These are phyloP conservation scores for Xylariaceae sp. DNA, from an alignment of 2,329 filamentous ascomycete species.

Conservation along the genomic window DNA sequence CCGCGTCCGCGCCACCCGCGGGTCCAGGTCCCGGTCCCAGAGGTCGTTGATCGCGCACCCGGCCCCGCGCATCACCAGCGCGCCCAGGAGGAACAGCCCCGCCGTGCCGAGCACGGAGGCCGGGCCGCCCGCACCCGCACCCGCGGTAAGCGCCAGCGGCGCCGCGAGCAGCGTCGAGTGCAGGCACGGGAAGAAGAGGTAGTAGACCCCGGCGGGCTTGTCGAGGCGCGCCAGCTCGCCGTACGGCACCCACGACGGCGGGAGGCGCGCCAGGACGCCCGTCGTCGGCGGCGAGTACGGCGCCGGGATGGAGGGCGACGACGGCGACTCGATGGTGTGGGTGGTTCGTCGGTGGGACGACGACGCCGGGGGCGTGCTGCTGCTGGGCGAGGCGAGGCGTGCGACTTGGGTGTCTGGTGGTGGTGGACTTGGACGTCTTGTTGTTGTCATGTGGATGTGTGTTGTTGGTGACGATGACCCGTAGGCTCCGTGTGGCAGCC, in stretches of 20 bases:
- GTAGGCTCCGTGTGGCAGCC: no score
- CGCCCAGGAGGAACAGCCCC: constrained; percentile 65
- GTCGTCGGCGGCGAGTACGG: constrained; percentile 62
- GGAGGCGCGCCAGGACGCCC: constrained; percentile 63
- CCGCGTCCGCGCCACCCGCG: constrained; percentile 67
- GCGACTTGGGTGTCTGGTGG: no score
- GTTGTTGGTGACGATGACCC: no score
- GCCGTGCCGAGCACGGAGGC: constrained; percentile 56
- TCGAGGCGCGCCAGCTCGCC: constrained; percentile 75
- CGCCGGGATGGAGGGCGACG: constrained; percentile 14
- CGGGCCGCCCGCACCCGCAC: constrained; percentile 52
- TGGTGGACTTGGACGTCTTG: no score
- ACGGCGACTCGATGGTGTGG: constrained; percentile 18
- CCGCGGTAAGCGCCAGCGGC: constrained; percentile 57
- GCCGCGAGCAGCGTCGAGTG: constrained; percentile 79
- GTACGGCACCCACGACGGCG: constrained; percentile 66
- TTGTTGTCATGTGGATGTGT: no score
- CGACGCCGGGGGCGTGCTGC: no score
- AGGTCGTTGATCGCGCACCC: constrained; percentile 88
- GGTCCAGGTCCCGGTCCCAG: constrained; percentile 82
- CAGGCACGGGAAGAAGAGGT: constrained; percentile 77
- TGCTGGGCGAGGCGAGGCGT: no score
- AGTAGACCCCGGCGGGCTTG: constrained; percentile 75
- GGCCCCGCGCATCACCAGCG: constrained; percentile 78
- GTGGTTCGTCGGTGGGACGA: constrained; percentile 10